Base-by-base conservation (phyloP, 352 stramenopile species). In the Phytophthora idaei region DNA sequence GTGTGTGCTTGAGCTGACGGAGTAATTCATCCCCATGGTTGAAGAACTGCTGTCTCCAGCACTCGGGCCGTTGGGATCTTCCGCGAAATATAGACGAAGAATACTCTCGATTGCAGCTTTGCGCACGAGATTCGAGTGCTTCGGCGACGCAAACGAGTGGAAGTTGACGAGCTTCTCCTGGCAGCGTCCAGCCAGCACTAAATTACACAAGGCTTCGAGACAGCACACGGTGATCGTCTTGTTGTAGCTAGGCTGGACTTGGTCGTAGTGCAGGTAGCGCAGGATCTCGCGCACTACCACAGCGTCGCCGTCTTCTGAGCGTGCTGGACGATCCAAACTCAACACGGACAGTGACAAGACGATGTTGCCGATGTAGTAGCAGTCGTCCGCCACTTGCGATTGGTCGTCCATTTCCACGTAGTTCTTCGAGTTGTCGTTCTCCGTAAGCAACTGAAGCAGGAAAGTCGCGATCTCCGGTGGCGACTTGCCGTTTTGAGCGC, bases 381-480 rank as follows among this genome's bases (percentile, higher is more conserved):
- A 93, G 71, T 95, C 85, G 51, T 94, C 87, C 0, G 83, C 85
- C 48, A 94, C 87, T 68, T 92, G 85, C 0, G 84, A 93, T 57
- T 93, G 83, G 41, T 95, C 87, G 57, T 88, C 85, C 85, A 94
- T 94, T 64, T 95, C 84, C 32, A 95, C 85, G 46, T 94, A 95
- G 58, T 95, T 95, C 59, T 95, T 94, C 47, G 87, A 95, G 68
- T 95, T 95, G 74, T 95, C 87, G 58, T 95, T 95, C 56, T 95
- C 85, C 25, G 55, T 82, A 17, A 95, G 79, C 39, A 95, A 57
- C 56, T 95, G 85, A 28, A 95, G 52, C 57, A 95, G 50, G 42
- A 95, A 95, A 0, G 67, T 79, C 50, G 94, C 87, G 32, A 95
- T 93, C 65, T 95, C 87, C 0, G 79, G 66, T 4, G 87, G 87